phyloP scores from a whole-genome alignment of 495 filamentous ascomycete genomes.

The Talaromyces nanjingensis region DNA sequence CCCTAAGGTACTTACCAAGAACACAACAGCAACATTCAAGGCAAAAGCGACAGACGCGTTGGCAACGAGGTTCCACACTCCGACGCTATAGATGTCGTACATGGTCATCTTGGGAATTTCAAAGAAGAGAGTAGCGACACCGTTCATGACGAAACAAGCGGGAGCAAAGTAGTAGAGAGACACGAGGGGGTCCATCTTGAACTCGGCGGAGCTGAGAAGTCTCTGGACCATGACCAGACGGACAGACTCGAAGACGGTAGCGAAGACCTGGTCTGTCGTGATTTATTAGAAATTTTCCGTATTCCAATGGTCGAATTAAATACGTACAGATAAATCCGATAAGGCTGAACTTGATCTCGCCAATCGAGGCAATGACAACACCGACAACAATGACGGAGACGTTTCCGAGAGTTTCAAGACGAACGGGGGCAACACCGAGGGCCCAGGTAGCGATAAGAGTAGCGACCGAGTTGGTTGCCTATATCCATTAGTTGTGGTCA shows the following conservation, averaged over 20 bases:
- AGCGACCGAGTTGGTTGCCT: constrained; percentile 85
- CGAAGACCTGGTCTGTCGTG: constrained; percentile 66
- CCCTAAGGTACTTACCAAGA: constrained; percentile 64
- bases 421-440: constrained; percentile 61
- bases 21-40: constrained; percentile 82
- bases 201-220: constrained; percentile 75
- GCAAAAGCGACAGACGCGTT: constrained; percentile 78
- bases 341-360: constrained; percentile 82
- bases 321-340: constrained; percentile 70
- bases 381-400: constrained; percentile 79
- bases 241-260: constrained; percentile 78
- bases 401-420: constrained; percentile 68
- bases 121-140: constrained; percentile 61
- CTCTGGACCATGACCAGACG: constrained; percentile 83
- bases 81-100: constrained; percentile 63
- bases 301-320: too few species aligned
- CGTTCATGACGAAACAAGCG: constrained; percentile 79
- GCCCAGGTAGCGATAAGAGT: constrained; percentile 75
- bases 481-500: background rate
- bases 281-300: too few species aligned
- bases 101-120: constrained; percentile 64
- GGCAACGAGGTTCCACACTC: constrained; percentile 61
- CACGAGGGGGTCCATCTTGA: constrained; percentile 92
- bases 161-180: constrained; percentile 92
- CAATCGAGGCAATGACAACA: constrained; percentile 77